These are phyloP conservation scores for Gossypium stocksii DNA, from an alignment of 345 rosid genomes.

Conservation along the genomic window DNA sequence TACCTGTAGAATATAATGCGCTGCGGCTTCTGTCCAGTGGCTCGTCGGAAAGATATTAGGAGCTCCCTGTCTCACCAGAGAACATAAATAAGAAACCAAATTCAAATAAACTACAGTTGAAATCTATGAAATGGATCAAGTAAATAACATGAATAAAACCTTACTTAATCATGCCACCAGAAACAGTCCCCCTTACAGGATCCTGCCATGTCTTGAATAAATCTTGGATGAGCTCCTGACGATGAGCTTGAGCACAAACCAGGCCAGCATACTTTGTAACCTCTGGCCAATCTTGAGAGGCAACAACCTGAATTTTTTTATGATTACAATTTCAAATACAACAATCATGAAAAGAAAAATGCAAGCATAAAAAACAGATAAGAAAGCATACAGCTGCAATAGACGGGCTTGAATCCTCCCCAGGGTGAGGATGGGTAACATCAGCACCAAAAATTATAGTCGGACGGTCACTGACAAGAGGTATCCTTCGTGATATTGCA, in stretches of 20 bases:
- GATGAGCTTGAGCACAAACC: slow-evolving; percentile 98
- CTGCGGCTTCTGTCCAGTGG: slow-evolving; percentile 92
- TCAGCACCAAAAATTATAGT: slow-evolving; percentile 99
- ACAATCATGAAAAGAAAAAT: neutral
- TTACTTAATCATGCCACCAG: slow-evolving; percentile 99
- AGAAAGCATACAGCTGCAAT: slow-evolving; percentile 78
- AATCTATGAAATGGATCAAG: neutral
- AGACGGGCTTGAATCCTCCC: slow-evolving; percentile 98
- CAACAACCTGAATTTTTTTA: slow-evolving; percentile 62
- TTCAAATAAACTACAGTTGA: neutral
- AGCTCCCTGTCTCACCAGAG: slow-evolving; percentile 55
- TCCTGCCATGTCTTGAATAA: slow-evolving; percentile 91
- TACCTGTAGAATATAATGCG: slow-evolving; percentile 94
- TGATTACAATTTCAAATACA: neutral
- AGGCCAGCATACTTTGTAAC: slow-evolving; percentile 92
- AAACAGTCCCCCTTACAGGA: slow-evolving; percentile 77
- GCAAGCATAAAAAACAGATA: neutral
- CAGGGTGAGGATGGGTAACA: slow-evolving; percentile 99
- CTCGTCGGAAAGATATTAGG: slow-evolving; percentile 85
- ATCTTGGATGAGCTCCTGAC: slow-evolving; percentile 98
- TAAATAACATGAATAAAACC: slow-evolving; percentile 13
- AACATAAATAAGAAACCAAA: neutral
- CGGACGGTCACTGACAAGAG: slow-evolving; percentile 89
- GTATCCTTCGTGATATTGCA: slow-evolving; percentile 87
- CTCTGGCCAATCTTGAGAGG: slow-evolving; percentile 99